Percentiles rank a stretch among this genome's conserved stretches.
phyloP scores from a whole-genome alignment of 2,329 filamentous ascomycete species.

The Pseudogymnoascus sp. region DNA sequence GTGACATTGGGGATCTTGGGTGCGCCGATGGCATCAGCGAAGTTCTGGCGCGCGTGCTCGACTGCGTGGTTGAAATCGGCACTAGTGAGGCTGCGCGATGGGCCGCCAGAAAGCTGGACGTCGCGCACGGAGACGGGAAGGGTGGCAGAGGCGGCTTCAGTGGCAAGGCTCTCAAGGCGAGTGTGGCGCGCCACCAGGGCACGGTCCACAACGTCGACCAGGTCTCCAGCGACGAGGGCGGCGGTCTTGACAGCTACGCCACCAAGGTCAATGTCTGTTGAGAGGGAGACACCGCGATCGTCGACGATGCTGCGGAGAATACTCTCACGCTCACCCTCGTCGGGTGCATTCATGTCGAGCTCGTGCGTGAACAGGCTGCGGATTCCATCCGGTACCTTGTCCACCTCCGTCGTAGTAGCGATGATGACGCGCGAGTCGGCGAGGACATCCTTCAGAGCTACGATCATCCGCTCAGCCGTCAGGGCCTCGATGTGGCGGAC shows the following conservation, averaged over 20 bases:
- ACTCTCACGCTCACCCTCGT: slow-evolving; percentile 84
- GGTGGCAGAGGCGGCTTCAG: slow-evolving; percentile 22
- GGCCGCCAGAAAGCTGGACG: slow-evolving; percentile 80
- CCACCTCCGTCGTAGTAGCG: slow-evolving; percentile 89
- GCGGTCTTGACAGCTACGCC: slow-evolving; percentile 91
- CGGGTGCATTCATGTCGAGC: slow-evolving; percentile 84
- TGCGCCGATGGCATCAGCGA: slow-evolving; percentile 92
- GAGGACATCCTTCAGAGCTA: slow-evolving; percentile 76
- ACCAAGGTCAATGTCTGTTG: slow-evolving; percentile 74
- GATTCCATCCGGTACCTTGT: slow-evolving; percentile 86
- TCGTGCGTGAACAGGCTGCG: slow-evolving; percentile 92
- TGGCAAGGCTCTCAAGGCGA: slow-evolving; percentile 67
- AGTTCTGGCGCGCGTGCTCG: slow-evolving; percentile 93
- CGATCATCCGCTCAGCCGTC: slow-evolving; percentile 82
- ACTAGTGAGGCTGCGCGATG: slow-evolving; percentile 69
- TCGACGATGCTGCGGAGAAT: slow-evolving; percentile 75
- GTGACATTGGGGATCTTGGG: slow-evolving; percentile 96
- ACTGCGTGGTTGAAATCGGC: slow-evolving; percentile 88
- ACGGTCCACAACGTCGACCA: slow-evolving; percentile 89
- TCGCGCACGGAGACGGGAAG: slow-evolving; percentile 61
- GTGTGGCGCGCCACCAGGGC: slow-evolving; percentile 70
- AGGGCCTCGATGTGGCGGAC: slow-evolving; percentile 85
- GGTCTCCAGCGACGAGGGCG: slow-evolving; percentile 85
- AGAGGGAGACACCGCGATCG: slow-evolving; percentile 67
- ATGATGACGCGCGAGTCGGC: slow-evolving; percentile 75